These are phyloP conservation scores for Cyclotella atomus DNA, from an alignment of 108 stramenopile species.

Conservation along the genomic window DNA sequence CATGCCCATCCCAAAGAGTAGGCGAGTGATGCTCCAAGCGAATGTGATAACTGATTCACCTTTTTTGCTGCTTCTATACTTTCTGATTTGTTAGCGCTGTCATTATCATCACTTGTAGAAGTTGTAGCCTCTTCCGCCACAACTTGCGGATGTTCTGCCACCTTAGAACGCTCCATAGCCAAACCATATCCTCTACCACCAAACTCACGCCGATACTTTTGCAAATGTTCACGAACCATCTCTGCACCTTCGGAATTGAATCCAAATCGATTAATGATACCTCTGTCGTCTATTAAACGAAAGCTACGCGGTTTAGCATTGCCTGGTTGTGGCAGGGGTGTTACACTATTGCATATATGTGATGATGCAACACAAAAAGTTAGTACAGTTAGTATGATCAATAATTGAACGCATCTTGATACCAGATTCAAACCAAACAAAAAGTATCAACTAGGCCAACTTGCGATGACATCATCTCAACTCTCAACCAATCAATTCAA, in stretches of 20 bases:
- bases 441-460: not conserved
- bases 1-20: conserved; percentile 38
- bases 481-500: not conserved
- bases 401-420: too few species aligned
- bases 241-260: conserved; percentile 89
- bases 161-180: too few species aligned
- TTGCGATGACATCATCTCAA: too few species aligned
- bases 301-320: conserved; percentile 97
- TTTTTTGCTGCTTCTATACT: not conserved
- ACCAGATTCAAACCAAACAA: not conserved
- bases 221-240: conserved; percentile 58
- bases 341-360: too few species aligned
- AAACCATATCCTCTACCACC: conserved; percentile 62
- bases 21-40: conserved; percentile 1
- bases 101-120: not conserved
- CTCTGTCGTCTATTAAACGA: conserved; percentile 87
- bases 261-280: conserved; percentile 95
- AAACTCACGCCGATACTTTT: conserved; percentile 60
- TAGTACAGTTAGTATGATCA: too few species aligned
- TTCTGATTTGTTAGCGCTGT: not conserved
- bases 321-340: conserved; percentile 90
- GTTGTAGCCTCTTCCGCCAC: not conserved
- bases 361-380: too few species aligned
- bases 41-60: not conserved
- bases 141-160: too few species aligned